These are phyloP conservation scores for Ichthyophthirius multifiliis DNA, from an alignment of 169 alveolate species.

Conservation along the genomic window DNA sequence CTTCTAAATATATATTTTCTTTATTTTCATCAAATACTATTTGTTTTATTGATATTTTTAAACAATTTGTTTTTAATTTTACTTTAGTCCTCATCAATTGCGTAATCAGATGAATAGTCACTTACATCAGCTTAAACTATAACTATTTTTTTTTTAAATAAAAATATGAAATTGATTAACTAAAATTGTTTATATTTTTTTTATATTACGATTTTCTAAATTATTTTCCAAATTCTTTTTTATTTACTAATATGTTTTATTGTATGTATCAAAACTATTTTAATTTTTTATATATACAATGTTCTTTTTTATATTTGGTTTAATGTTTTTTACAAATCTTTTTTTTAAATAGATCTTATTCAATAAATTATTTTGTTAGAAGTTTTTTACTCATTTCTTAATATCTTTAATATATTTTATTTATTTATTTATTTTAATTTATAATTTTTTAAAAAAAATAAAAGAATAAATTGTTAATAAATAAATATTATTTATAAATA, in stretches of 20 bases:
- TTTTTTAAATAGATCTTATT: too few species aligned
- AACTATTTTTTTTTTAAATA: background rate
- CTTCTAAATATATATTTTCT: background rate
- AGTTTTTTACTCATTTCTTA: too few species aligned
- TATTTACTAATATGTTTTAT: background rate
- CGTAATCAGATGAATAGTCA: conserved; percentile 4
- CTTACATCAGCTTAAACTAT: background rate
- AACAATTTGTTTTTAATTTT: background rate
- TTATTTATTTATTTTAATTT: too few species aligned
- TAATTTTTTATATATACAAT: too few species aligned
- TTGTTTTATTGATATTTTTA: too few species aligned
- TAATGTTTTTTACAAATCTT: too few species aligned
- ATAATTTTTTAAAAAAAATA: too few species aligned
- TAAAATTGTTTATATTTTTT: background rate
- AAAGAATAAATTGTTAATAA: too few species aligned
- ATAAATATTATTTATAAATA: too few species aligned
- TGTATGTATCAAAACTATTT: background rate
- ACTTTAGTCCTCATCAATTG: background rate
- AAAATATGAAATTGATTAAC: background rate
- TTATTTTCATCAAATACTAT: background rate
- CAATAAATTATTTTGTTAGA: too few species aligned
- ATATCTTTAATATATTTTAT: too few species aligned
- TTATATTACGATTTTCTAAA: background rate
- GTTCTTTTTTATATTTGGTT: too few species aligned
- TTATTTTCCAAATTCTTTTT: background rate